Evolutionary conservation across 805 yeast species (phyloP).

Genomic region (Saccharomycopsis fodiens): DNA sequence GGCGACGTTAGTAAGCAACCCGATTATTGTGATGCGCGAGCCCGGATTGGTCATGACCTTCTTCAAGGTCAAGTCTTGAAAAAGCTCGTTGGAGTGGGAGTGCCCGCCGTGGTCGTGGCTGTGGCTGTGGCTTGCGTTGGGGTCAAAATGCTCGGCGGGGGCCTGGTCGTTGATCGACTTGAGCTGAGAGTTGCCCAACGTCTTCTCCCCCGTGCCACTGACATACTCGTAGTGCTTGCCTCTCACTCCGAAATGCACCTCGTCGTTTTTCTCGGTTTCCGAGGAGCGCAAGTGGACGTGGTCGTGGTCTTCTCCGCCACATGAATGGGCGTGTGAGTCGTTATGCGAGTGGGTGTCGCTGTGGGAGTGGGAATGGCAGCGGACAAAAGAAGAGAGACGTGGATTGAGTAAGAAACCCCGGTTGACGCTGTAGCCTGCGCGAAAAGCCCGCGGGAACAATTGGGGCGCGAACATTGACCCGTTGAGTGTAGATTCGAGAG

Average conservation of each 20-base stretch:
- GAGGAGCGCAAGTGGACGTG: slow-evolving; percentile 36
- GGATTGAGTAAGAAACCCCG: no score
- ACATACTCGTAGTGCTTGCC: slow-evolving; percentile 18
- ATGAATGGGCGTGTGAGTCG: slow-evolving; percentile 21
- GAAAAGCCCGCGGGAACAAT: no score
- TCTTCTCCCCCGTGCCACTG: slow-evolving; percentile 8
- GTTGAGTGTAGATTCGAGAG: no score
- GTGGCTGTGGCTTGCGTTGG: neutral
- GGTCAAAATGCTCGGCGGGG: neutral
- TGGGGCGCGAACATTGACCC: no score
- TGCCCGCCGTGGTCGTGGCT: slow-evolving; percentile 23
- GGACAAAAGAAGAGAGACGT: neutral
- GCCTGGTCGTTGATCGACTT: neutral
- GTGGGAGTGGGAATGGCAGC: slow-evolving; percentile 21
- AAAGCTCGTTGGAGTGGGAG: slow-evolving; percentile 25
- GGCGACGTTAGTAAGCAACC: slow-evolving; percentile 72
- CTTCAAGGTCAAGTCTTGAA: slow-evolving; percentile 14
- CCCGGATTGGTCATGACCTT: slow-evolving; percentile 53
- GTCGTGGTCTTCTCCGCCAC: slow-evolving; percentile 26
- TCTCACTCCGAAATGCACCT: slow-evolving; percentile 29
- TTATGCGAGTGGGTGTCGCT: slow-evolving; percentile 28
- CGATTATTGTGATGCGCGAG: slow-evolving; percentile 88
- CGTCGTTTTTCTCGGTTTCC: slow-evolving; percentile 36
- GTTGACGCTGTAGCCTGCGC: no score
- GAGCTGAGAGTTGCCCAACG: slow-evolving; percentile 6